Evolutionary conservation across 148 eudicot species (phyloP).

Genomic region (Chenopodium formosanum): DNA sequence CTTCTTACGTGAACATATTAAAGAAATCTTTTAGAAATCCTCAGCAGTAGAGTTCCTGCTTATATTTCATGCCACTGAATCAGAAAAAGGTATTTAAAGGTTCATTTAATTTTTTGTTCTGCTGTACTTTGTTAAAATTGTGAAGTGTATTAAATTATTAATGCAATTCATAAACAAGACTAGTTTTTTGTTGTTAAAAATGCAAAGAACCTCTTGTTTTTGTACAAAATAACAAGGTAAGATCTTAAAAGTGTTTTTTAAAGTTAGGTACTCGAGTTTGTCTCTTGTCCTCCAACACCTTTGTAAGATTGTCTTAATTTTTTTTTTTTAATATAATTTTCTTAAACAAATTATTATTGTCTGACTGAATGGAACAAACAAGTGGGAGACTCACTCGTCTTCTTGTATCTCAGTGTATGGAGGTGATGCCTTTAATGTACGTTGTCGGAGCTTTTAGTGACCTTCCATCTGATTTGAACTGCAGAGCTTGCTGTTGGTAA

Average conservation of each 20-base stretch:
- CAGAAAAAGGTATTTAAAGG: neutral
- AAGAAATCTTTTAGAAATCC: neutral
- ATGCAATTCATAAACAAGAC: neutral
- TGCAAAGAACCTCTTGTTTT: neutral
- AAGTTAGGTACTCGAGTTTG: neutral
- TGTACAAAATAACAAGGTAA: neutral
- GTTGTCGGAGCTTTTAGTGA: neutral
- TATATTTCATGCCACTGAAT: neutral
- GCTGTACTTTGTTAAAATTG: neutral
- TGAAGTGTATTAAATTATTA: neutral
- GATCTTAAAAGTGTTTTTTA: neutral
- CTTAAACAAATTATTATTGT: no score
- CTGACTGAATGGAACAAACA: no score
- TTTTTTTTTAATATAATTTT: no score
- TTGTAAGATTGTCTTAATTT: neutral
- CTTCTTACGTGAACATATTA: neutral
- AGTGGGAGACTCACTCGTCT: no score
- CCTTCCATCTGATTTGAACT: slow-evolving; percentile 21
- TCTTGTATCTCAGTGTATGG: neutral
- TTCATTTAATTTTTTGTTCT: no score
- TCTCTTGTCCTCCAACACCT: neutral
- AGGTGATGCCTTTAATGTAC: neutral
- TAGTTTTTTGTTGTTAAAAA: neutral
- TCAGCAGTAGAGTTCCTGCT: neutral
- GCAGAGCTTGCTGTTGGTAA: slow-evolving; percentile 99